Conservation (phyloP, 441 rosid species). For the Pelargonium australe region DNA sequence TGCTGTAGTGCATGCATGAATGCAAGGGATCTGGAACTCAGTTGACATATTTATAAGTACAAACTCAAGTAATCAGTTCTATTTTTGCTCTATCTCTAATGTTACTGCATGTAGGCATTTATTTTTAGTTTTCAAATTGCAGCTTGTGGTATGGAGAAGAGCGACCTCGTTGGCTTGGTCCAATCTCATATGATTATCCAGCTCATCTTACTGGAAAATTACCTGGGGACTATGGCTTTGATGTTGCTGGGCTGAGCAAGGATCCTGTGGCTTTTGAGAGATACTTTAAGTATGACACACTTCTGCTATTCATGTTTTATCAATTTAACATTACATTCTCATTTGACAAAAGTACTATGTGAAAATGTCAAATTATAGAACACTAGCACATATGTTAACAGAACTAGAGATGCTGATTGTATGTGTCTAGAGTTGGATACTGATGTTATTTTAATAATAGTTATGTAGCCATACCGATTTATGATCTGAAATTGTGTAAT, state of each 20-base stretch:
- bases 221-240: constrained; percentile 94
- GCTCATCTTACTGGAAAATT: constrained; percentile 63
- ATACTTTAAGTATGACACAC: constrained; percentile 57
- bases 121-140: constrained; percentile 17
- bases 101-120: no score
- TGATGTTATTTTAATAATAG: constrained; percentile 5
- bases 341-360: neutral
- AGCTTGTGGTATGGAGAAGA: constrained; percentile 83
- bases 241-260: constrained; percentile 66
- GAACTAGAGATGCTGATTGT: constrained; percentile 2
- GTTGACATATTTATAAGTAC: neutral
- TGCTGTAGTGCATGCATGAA: neutral
- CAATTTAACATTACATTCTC: no score
- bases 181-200: constrained; percentile 71
- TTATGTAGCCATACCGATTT: neutral
- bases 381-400: neutral
- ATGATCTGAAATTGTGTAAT: neutral
- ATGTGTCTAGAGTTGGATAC: neutral
- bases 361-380: constrained; percentile 1
- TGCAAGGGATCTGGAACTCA: neutral
- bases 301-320: neutral
- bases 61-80: neutral
- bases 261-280: constrained; percentile 53
- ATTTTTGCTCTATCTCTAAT: constrained; percentile 3
- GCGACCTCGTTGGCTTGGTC: constrained; percentile 95